Base-by-base conservation (phyloP, 2,329 filamentous ascomycete genomes). In the Stenocarpella maydis region DNA sequence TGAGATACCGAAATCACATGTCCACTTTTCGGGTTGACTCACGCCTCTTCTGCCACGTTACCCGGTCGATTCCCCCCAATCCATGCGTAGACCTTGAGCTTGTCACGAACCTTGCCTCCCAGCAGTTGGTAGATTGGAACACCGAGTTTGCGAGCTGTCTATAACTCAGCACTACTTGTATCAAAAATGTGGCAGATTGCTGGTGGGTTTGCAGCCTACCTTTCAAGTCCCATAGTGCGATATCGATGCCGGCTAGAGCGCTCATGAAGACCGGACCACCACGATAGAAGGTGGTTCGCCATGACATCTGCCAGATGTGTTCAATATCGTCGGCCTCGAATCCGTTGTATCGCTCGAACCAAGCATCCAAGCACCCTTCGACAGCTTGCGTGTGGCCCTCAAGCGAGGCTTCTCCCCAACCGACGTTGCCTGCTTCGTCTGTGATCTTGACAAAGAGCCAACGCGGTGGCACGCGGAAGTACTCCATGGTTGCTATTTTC, bases 241-340 rank as follows among this genome's bases (percentile, higher is more conserved):
- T 92, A 75, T 92, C 90, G 71, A 92, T 87, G 9, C 90, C 90
- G 9, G 89, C 86, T 28, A 92, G 79, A 5, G 90, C 90, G 73
- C 86, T 90, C 89, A 92, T 91, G 76, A 92, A 88, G 55, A 92
- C 89, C 0, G 90, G 88, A 0, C 90, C 90, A 15, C 90, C 90
- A 52, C 90, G 84, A 78, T 92, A 92, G 79, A 92, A 92, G 17
- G 87, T 87, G 17, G 84, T 78, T 60, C 90, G 83, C 85, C 87
- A 91, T 54, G 85, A 83, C 74, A 84, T 84, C 76, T 91, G 89
- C 90, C 90, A 92, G 68, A 92, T 87, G 74, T 91, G 88, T 75
- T 92, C 90, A 72, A 92, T 92, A 68, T 91, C 85, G 15, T 91
- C 87, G 63, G 89, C 89, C 75, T 91, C 88, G 73, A 87, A 84